These are phyloP conservation scores for Boletus edulis DNA, from an alignment of 768 basidiomycete genomes.

Conservation along the genomic window DNA sequence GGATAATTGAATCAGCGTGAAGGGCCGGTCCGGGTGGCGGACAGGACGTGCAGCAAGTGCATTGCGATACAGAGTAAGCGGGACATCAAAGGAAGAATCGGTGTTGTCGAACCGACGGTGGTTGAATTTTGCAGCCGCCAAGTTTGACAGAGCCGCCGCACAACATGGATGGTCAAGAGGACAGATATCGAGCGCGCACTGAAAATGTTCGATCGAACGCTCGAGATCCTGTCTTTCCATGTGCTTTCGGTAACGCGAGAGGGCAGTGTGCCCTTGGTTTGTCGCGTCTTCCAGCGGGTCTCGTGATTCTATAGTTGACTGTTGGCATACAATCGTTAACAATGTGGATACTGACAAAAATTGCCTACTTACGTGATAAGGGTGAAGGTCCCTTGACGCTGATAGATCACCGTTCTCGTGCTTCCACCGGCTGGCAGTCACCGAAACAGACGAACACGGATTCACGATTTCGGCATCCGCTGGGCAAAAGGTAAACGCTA, in stretches of 20 bases:
- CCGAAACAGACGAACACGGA: not conserved
- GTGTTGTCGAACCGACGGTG: not conserved
- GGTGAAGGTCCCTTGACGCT: not conserved
- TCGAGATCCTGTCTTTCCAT: not conserved
- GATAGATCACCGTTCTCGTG: not conserved
- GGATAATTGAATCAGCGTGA: slow-evolving; percentile 2
- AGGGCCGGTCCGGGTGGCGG: slow-evolving; percentile 1
- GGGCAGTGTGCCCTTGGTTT: not conserved
- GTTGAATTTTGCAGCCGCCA: not conserved
- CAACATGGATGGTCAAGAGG: not conserved
- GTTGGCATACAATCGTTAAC: not conserved
- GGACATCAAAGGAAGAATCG: not conserved
- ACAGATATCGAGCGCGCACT: not conserved
- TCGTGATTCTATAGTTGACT: not conserved
- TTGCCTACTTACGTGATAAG: not conserved
- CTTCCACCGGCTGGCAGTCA: not conserved
- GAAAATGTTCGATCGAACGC: not conserved
- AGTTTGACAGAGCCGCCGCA: not conserved
- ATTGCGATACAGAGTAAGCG: not conserved
- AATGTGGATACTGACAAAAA: not conserved
- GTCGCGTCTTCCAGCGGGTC: not conserved
- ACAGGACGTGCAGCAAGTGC: not conserved
- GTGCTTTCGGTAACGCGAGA: not conserved
- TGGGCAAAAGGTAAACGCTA: not conserved
- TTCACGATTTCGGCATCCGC: not conserved